These are phyloP conservation scores for Sporisorium exsertum DNA, from an alignment of 1,284 basidiomycete species.

Conservation along the genomic window DNA sequence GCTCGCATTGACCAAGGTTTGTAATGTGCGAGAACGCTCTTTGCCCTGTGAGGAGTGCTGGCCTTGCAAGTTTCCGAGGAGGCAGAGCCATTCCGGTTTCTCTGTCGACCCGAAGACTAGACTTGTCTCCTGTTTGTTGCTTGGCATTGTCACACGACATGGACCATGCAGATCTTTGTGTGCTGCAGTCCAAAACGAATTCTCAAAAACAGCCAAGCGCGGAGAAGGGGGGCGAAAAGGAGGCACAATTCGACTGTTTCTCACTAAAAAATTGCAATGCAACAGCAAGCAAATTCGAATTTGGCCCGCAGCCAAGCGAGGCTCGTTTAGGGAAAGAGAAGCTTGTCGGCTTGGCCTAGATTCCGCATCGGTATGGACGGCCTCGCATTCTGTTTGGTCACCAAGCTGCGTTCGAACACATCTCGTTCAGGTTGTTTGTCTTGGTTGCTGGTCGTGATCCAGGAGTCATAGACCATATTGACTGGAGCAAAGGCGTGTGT, in stretches of 20 bases:
- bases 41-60: too few species aligned
- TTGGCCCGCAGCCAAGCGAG: conserved; percentile 1
- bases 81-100: too few species aligned
- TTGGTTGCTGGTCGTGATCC: neutral
- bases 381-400: neutral
- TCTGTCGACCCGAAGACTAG: too few species aligned
- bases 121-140: too few species aligned
- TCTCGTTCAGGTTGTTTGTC: too few species aligned
- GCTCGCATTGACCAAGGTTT: too few species aligned
- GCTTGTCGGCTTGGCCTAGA: neutral
- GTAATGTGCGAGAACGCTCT: too few species aligned
- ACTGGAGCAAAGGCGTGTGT: too few species aligned
- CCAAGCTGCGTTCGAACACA: neutral
- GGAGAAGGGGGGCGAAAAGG: neutral
- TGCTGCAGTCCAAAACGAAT: conserved; percentile 1
- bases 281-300: neutral
- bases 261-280: neutral
- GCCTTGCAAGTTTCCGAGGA: too few species aligned
- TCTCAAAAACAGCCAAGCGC: neutral
- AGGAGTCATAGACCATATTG: too few species aligned
- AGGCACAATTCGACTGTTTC: conserved; percentile 1
- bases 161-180: neutral
- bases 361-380: conserved; percentile 4
- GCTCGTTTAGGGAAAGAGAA: conserved; percentile 2
- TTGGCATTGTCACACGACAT: neutral